These are phyloP conservation scores for Microascus cirrosus DNA, from an alignment of 2,329 filamentous ascomycete species.

Conservation along the genomic window DNA sequence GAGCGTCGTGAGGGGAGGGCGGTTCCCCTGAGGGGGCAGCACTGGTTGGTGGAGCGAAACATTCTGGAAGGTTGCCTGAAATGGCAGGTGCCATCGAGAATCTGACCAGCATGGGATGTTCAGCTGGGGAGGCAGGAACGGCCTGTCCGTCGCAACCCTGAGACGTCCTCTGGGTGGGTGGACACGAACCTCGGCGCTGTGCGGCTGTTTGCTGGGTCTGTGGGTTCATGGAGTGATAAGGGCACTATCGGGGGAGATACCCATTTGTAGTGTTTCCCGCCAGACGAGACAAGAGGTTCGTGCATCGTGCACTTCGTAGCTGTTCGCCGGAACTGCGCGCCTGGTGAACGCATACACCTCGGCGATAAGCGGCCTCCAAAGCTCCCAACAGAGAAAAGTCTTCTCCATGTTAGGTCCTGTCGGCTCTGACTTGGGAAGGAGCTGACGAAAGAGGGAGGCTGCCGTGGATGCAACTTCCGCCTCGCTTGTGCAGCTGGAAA, in stretches of 20 bases:
- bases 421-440: neutral
- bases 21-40: neutral
- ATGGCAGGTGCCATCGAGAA: neutral
- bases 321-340: too few species aligned
- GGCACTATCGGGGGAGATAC: neutral
- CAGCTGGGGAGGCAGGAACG: neutral
- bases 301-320: too few species aligned
- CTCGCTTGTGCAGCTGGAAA: neutral
- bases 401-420: neutral
- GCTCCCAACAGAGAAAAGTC: neutral
- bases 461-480: neutral
- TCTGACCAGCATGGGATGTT: neutral
- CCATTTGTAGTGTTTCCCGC: neutral
- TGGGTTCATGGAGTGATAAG: neutral
- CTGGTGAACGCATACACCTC: too few species aligned
- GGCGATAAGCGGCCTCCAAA: too few species aligned
- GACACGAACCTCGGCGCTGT: neutral
- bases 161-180: neutral
- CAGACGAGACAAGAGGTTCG: neutral
- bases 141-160: too few species aligned
- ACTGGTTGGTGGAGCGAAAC: neutral
- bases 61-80: conserved; percentile 1
- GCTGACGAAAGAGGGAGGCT: neutral
- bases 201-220: neutral
- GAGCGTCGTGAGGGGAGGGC: neutral